Evolutionary conservation across 2,329 filamentous ascomycete genomes (phyloP).

Genomic region (Neofusicoccum cordaticola): DNA sequence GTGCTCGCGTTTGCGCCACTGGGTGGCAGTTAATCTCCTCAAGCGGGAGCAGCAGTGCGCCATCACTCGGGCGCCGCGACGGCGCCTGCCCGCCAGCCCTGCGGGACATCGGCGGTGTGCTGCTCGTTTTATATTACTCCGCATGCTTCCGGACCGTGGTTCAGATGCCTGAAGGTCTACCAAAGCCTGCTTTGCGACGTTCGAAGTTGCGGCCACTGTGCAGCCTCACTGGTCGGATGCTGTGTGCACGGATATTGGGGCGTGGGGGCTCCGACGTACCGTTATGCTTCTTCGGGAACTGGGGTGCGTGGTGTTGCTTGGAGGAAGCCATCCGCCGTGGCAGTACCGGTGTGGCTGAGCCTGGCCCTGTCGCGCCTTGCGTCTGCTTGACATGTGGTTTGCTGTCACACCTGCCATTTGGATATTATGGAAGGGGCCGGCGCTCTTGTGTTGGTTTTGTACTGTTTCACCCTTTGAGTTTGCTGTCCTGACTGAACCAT

Average conservation of each 20-base stretch:
- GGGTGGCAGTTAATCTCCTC: too few relatives aligned
- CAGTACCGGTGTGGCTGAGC: too few relatives aligned
- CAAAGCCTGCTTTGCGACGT: constrained; percentile 1
- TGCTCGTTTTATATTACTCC: neutral
- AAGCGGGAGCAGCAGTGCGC: too few relatives aligned
- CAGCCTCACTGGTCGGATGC: neutral
- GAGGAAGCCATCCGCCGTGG: too few relatives aligned
- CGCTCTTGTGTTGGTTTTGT: neutral
- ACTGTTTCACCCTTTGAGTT: neutral
- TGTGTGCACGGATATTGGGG: too few relatives aligned
- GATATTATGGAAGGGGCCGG: neutral
- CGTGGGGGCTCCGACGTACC: too few relatives aligned
- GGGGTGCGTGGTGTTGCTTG: too few relatives aligned
- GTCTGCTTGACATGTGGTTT: neutral
- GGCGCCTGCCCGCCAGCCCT: neutral
- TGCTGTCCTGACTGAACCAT: neutral
- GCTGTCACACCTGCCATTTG: neutral
- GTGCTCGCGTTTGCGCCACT: too few relatives aligned
- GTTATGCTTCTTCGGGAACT: too few relatives aligned
- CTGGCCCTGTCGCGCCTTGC: too few relatives aligned
- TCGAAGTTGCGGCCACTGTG: neutral
- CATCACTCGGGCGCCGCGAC: too few relatives aligned
- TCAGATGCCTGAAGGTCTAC: constrained; percentile 5
- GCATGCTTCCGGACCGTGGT: neutral
- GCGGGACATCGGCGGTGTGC: neutral